Evolutionary conservation across 768 basidiomycete genomes (phyloP).

Genomic region (Serendipita sp.): DNA sequence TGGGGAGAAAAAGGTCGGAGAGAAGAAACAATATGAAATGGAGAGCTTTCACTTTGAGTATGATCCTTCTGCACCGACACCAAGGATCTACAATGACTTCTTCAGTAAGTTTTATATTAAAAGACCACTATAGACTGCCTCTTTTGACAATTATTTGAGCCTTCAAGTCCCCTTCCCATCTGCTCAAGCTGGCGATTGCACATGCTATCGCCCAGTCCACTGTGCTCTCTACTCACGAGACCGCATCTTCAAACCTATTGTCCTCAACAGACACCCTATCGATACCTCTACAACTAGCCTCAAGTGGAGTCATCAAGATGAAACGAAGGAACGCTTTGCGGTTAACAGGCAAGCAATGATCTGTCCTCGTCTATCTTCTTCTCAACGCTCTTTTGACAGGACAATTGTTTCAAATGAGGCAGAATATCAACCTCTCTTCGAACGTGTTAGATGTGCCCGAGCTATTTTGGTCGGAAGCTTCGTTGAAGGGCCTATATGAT

Average conservation of each 20-base stretch:
- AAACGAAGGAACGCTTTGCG: slow-evolving; percentile 70
- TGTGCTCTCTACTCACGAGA: slow-evolving; percentile 75
- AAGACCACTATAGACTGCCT: background rate
- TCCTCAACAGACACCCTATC: slow-evolving; percentile 58
- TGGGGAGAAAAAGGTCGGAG: slow-evolving; percentile 52
- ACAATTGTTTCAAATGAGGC: slow-evolving; percentile 66
- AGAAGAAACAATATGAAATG: slow-evolving; percentile 31
- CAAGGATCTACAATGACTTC: slow-evolving; percentile 90
- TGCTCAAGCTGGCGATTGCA: slow-evolving; percentile 82
- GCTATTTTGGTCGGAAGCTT: slow-evolving; percentile 89
- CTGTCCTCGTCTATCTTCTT: background rate
- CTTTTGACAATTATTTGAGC: slow-evolving; percentile 28
- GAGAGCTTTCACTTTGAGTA: slow-evolving; percentile 92
- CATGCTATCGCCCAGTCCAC: slow-evolving; percentile 93
- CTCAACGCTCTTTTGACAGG: background rate
- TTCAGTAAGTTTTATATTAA: slow-evolving; percentile 48
- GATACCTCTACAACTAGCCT: slow-evolving; percentile 71
- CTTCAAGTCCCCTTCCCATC: slow-evolving; percentile 78
- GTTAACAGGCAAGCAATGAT: slow-evolving; percentile 43
- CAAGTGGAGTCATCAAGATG: slow-evolving; percentile 57
- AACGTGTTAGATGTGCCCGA: slow-evolving; percentile 90
- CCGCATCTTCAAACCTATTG: slow-evolving; percentile 60
- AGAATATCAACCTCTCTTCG: slow-evolving; percentile 80
- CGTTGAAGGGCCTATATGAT: slow-evolving; percentile 74
- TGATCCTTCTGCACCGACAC: slow-evolving; percentile 67